Evolutionary conservation across 2,329 filamentous ascomycete species (phyloP).

Genomic region (Aspergillus proliferans): DNA sequence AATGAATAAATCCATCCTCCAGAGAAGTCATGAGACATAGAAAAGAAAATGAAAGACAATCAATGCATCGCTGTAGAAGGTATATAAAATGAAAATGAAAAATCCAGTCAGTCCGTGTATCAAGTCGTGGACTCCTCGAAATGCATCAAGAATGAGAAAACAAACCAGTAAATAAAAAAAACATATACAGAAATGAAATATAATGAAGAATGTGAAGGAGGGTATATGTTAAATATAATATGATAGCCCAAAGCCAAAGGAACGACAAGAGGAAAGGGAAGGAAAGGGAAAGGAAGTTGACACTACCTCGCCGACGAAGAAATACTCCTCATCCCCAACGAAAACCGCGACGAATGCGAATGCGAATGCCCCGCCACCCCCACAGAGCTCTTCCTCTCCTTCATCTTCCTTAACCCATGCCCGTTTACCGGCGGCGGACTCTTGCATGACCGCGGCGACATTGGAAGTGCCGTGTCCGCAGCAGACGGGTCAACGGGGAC

Average conservation of each 20-base stretch:
- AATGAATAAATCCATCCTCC: neutral
- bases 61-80: neutral
- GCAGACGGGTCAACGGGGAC: constrained; percentile 3
- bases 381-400: neutral
- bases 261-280: neutral
- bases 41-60: neutral
- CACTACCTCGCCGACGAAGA: neutral
- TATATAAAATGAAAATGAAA: neutral
- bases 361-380: neutral
- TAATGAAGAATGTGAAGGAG: neutral
- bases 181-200: neutral
- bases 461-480: too few species aligned
- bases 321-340: neutral
- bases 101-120: neutral
- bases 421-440: too few species aligned
- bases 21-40: neutral
- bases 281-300: neutral
- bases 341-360: neutral
- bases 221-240: neutral
- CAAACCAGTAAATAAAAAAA: neutral
- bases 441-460: too few species aligned
- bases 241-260: neutral
- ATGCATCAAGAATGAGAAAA: neutral
- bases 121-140: neutral
- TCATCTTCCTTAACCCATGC: neutral